A percentile compares a stretch with the other conserved stretches of the same genome.
Evolutionary conservation across 2,329 filamentous ascomycete genomes (phyloP).

Genomic region (Exophiala oligosperma): DNA sequence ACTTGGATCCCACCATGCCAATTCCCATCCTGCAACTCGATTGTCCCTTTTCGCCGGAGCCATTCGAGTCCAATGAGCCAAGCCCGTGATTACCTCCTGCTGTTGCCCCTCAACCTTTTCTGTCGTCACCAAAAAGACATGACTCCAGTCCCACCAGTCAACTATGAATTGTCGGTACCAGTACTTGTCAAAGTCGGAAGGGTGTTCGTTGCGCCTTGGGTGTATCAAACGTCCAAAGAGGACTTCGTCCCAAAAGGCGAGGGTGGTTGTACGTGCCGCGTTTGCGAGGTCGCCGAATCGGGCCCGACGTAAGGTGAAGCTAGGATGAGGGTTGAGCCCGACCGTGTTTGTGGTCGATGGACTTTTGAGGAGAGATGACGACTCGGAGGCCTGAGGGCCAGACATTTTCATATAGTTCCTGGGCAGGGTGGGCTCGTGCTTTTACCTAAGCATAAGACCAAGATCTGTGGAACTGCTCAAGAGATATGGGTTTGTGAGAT

Average conservation of each 20-base stretch:
- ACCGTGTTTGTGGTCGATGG: neutral
- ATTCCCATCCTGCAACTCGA: conserved; percentile 21
- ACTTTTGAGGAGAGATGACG: neutral
- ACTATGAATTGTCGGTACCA: conserved; percentile 27
- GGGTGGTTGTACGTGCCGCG: conserved; percentile 17
- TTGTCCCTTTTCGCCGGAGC: conserved; percentile 17
- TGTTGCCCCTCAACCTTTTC: conserved; percentile 2
- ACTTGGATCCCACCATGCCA: conserved; percentile 23
- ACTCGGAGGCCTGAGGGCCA: neutral
- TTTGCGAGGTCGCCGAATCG: conserved; percentile 18
- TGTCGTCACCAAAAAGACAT: conserved; percentile 24
- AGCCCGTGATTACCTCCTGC: conserved; percentile 19
- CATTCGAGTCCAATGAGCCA: conserved; percentile 26
- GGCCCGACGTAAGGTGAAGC: conserved; percentile 19
- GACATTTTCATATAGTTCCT: neutral
- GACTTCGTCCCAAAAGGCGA: conserved; percentile 25
- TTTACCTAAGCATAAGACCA: too few relatives aligned
- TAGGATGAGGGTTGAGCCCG: neutral
- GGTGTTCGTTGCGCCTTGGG: conserved; percentile 20
- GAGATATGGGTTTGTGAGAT: too few relatives aligned
- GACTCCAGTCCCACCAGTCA: conserved; percentile 25
- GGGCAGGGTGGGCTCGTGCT: too few relatives aligned
- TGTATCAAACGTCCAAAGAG: conserved; percentile 28
- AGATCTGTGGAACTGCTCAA: too few relatives aligned
- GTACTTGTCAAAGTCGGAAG: conserved; percentile 22